Percentiles rank a stretch among this genome's conserved stretches.
phyloP scores from a whole-genome alignment of 306 rosid species.

The Malus sylvestris region DNA sequence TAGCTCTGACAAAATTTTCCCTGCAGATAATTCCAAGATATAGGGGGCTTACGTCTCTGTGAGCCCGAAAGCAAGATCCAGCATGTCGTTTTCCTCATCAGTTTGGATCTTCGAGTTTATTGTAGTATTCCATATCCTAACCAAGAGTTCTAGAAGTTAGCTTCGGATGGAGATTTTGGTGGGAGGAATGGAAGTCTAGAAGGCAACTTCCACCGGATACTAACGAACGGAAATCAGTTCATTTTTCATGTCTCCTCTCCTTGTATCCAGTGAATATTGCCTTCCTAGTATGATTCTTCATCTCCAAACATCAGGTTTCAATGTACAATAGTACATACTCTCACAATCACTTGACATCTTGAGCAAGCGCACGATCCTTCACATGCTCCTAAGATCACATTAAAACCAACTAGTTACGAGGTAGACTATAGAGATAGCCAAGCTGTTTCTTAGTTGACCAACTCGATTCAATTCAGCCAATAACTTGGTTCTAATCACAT shows the following conservation, averaged over 20 bases:
- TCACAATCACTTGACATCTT: conserved; percentile 71
- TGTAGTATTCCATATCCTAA: conserved; percentile 71
- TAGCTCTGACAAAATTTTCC: neutral
- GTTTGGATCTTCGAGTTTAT: conserved; percentile 80
- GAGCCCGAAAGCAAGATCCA: conserved; percentile 85
- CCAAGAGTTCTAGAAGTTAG: conserved; percentile 11
- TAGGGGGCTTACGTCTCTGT: conserved; percentile 56
- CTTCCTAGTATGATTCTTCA: neutral
- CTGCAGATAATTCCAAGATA: neutral
- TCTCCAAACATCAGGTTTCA: neutral
- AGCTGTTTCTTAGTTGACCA: neutral
- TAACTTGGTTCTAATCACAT: neutral
- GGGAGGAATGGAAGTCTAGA: neutral
- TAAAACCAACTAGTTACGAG: neutral
- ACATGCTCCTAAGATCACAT: conserved; percentile 64
- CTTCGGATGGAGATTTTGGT: neutral
- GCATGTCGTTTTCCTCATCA: conserved; percentile 92
- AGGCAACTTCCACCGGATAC: neutral
- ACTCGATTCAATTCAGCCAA: neutral
- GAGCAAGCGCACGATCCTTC: conserved; percentile 80
- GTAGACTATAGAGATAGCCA: neutral
- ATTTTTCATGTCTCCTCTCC: neutral
- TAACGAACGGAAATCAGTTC: neutral
- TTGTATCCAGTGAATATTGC: neutral
- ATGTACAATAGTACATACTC: conserved; percentile 34